Conservation (phyloP, 2,329 filamentous ascomycete genomes). For the Claviceps arundinis region DNA sequence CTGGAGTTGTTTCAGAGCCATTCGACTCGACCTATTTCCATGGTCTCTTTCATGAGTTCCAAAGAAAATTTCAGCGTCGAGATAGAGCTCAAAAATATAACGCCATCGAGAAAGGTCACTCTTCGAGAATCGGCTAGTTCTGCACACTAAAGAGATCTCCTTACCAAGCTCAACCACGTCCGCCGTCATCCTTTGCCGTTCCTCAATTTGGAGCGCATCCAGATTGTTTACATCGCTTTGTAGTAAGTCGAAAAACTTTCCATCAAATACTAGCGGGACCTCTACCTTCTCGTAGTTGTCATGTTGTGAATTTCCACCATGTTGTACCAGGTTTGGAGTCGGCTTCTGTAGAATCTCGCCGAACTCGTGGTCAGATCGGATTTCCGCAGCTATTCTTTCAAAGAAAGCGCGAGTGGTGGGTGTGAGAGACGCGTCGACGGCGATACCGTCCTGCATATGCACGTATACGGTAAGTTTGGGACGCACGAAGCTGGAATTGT, state of each 20-base stretch:
- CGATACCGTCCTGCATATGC: conserved; percentile 50
- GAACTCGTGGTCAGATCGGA: conserved; percentile 11
- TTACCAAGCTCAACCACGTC: conserved; percentile 53
- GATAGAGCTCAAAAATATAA: conserved; percentile 67
- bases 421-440: conserved; percentile 55
- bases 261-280: conserved; percentile 63
- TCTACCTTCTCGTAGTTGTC: conserved; percentile 37
- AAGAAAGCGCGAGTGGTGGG: conserved; percentile 51
- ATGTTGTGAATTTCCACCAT: neutral
- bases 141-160: conserved; percentile 50
- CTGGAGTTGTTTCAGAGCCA: conserved; percentile 53
- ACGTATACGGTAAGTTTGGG: conserved; percentile 61
- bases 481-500: conserved; percentile 35
- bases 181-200: conserved; percentile 48
- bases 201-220: conserved; percentile 51
- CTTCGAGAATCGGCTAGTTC: conserved; percentile 47
- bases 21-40: conserved; percentile 50
- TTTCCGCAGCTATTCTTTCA: conserved; percentile 41
- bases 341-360: neutral
- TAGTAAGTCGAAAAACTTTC: conserved; percentile 67
- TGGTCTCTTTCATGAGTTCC: conserved; percentile 60
- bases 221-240: conserved; percentile 58
- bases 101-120: conserved; percentile 66
- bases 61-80: conserved; percentile 72
- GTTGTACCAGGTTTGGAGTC: neutral